A percentile compares a stretch with the other conserved stretches of the same genome.
Evolutionary conservation across 164 flowering plant species (phyloP).

Genomic region (Tinospora cordifolia): DNA sequence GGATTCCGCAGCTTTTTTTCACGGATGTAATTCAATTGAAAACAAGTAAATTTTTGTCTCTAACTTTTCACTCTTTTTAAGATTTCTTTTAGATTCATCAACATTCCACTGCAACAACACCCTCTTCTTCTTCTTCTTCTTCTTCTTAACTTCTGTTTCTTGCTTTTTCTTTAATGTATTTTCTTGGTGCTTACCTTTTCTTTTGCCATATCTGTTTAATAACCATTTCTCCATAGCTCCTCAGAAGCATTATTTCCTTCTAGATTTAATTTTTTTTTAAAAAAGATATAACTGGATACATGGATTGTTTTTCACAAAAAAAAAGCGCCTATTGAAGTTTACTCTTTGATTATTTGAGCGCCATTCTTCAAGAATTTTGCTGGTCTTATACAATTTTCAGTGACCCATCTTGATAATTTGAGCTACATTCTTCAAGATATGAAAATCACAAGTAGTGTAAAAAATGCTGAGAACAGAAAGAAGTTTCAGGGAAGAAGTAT

Average conservation of each 20-base stretch:
- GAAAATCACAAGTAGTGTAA: not conserved
- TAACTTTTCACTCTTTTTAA: not conserved
- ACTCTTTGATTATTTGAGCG: not conserved
- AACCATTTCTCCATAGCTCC: not conserved
- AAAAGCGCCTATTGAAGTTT: not conserved
- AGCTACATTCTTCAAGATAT: no score
- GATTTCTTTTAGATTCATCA: not conserved
- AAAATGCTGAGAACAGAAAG: not conserved
- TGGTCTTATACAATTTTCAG: not conserved
- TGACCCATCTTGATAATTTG: not conserved
- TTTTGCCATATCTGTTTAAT: not conserved
- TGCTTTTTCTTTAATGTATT: slow-evolving; percentile 1
- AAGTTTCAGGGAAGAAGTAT: slow-evolving; percentile 2
- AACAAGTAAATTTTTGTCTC: not conserved
- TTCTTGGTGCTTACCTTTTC: slow-evolving; percentile 5
- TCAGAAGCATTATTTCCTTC: not conserved
- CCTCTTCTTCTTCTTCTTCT: not conserved
- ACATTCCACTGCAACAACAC: not conserved
- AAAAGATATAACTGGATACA: no score
- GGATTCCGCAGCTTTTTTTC: not conserved
- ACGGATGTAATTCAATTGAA: not conserved
- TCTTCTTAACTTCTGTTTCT: slow-evolving; percentile 6
- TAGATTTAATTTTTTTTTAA: not conserved
- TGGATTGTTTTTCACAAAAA: slow-evolving; percentile 3
- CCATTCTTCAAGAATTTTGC: not conserved